Evolutionary conservation across 2,329 filamentous ascomycete genomes (phyloP).

Genomic region (Colletotrichum sp.): DNA sequence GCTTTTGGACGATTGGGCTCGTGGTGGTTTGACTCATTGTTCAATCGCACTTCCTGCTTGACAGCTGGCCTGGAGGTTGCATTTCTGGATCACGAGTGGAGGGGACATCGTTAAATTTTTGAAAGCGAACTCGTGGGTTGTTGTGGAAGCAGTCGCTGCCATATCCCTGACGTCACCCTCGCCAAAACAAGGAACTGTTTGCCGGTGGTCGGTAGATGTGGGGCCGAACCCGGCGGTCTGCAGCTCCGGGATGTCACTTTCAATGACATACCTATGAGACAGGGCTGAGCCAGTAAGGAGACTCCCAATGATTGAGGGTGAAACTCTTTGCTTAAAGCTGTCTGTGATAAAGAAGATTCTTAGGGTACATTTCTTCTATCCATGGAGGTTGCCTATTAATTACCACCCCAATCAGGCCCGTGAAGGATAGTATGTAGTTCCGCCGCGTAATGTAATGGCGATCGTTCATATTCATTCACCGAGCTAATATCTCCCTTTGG

Average conservation of each 20-base stretch:
- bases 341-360: too few species aligned
- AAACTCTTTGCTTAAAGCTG: neutral
- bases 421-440: accelerated
- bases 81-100: neutral
- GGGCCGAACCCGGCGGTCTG: neutral
- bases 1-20: conserved; percentile 27
- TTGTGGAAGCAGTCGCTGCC: neutral
- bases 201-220: neutral
- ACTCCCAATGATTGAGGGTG: accelerated
- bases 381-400: neutral
- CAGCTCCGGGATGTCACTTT: neutral
- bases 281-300: neutral
- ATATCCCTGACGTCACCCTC: neutral
- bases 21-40: neutral
- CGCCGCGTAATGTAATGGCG: neutral
- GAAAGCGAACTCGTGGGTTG: neutral
- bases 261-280: neutral
- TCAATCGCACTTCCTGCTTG: neutral
- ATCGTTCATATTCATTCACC: neutral
- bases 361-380: too few species aligned
- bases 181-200: neutral
- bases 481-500: accelerated
- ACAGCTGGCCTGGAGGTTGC: neutral
- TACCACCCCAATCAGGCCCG: neutral
- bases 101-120: neutral